These are phyloP conservation scores for Dentipellis fragilis DNA, from an alignment of 768 basidiomycete species.

Conservation along the genomic window DNA sequence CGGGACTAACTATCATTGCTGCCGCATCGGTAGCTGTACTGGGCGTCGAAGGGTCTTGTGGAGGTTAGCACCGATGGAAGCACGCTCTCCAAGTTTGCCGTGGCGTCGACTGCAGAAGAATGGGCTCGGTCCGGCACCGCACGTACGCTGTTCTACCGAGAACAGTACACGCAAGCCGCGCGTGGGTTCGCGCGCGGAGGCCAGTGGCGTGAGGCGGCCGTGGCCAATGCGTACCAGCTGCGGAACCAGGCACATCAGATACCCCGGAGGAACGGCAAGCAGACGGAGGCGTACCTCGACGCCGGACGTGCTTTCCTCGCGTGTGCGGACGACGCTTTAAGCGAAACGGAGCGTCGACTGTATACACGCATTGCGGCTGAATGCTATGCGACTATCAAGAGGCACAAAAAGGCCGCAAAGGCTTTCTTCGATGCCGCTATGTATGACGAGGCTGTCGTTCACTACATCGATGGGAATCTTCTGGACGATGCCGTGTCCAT, in stretches of 20 bases:
- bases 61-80: not conserved
- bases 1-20: no score
- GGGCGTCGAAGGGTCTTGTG: not conserved
- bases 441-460: constrained; percentile 32
- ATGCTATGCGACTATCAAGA: constrained; percentile 32
- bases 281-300: constrained; percentile 23
- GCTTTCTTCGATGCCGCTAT: constrained; percentile 32
- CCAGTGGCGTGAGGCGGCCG: not conserved
- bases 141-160: constrained; percentile 21
- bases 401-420: constrained; percentile 33
- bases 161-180: constrained; percentile 4
- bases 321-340: constrained; percentile 23
- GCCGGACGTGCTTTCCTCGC: constrained; percentile 38
- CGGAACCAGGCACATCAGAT: constrained; percentile 31
- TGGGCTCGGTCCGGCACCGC: constrained; percentile 24
- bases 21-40: not conserved
- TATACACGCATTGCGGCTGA: constrained; percentile 30
- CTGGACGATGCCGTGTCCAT: constrained; percentile 46
- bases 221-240: not conserved
- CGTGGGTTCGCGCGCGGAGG: not conserved
- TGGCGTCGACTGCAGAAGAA: constrained; percentile 32
- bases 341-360: constrained; percentile 21
- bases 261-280: constrained; percentile 15
- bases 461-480: constrained; percentile 37
- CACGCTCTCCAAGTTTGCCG: constrained; percentile 36